phyloP scores from a whole-genome alignment of 2,329 filamentous ascomycete genomes.

The Nigrograna mackinnonii region DNA sequence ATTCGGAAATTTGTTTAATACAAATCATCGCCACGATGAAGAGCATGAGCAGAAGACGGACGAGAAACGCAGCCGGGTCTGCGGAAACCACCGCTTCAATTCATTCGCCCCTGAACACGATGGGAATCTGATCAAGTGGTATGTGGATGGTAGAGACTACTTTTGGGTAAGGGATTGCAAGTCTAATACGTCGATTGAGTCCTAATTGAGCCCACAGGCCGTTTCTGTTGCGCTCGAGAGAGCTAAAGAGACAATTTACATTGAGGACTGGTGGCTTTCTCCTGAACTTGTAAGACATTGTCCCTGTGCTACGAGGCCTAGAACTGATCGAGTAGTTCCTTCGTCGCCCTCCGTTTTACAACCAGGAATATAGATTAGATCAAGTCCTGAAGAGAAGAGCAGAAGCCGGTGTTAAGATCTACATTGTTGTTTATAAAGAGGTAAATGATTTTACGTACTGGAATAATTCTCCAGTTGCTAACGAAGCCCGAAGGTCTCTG shows the following conservation, averaged over 20 bases:
- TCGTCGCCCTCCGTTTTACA: conserved; percentile 77
- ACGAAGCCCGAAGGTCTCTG: too few species aligned
- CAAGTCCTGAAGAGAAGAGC: conserved; percentile 84
- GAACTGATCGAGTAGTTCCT: conserved; percentile 59
- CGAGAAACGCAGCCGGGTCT: conserved; percentile 73
- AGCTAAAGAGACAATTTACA: conserved; percentile 92
- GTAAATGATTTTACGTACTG: too few species aligned
- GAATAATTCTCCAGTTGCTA: too few species aligned
- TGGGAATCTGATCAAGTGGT: conserved; percentile 92
- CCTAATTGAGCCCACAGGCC: conserved; percentile 48
- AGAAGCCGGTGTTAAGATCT: conserved; percentile 93
- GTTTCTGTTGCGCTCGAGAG: conserved; percentile 88
- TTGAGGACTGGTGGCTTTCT: conserved; percentile 95
- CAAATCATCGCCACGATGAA: conserved; percentile 91
- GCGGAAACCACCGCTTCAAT: conserved; percentile 78
- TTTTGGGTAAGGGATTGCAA: conserved; percentile 62
- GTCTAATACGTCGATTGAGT: conserved; percentile 1
- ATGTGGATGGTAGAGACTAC: conserved; percentile 93
- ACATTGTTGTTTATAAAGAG: conserved; percentile 90
- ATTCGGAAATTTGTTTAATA: conserved; percentile 73
- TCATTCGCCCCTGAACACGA: conserved; percentile 88
- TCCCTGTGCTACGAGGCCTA: not conserved
- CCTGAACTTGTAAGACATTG: conserved; percentile 65
- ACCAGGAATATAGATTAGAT: conserved; percentile 87
- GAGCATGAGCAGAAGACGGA: conserved; percentile 86